A percentile compares a stretch with the other conserved stretches of the same genome.
phyloP scores from a whole-genome alignment of 2,329 filamentous ascomycete species.

The Cladorrhinum sp. region DNA sequence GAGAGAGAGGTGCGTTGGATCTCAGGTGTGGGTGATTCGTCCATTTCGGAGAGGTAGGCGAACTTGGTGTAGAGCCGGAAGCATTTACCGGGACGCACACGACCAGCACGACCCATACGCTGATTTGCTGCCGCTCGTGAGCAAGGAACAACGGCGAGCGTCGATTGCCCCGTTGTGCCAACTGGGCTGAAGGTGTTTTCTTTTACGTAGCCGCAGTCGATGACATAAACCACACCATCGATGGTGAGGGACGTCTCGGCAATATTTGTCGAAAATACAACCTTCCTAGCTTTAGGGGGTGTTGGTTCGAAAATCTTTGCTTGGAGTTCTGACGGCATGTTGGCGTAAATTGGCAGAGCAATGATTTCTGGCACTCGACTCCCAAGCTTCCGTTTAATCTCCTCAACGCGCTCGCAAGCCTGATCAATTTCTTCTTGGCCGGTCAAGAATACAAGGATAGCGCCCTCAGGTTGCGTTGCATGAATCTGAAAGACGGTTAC shows the following conservation, averaged over 20 bases:
- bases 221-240: constrained; percentile 93
- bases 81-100: constrained; percentile 87
- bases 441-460: constrained; percentile 91
- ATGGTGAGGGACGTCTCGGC: constrained; percentile 95
- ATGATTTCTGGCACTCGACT: constrained; percentile 81
- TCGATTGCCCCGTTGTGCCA: constrained; percentile 76
- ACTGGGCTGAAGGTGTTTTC: constrained; percentile 90
- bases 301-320: constrained; percentile 94
- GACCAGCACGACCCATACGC: constrained; percentile 85
- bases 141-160: constrained; percentile 84
- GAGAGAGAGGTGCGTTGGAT: constrained; percentile 90
- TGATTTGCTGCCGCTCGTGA: constrained; percentile 92
- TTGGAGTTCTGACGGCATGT: constrained; percentile 85
- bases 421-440: constrained; percentile 96
- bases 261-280: constrained; percentile 94
- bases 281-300: constrained; percentile 79
- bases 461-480: constrained; percentile 76
- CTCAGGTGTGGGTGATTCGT: constrained; percentile 87
- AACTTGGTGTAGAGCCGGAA: constrained; percentile 93
- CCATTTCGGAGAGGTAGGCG: constrained; percentile 91
- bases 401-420: constrained; percentile 76
- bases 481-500: constrained; percentile 96
- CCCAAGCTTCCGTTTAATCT: constrained; percentile 84
- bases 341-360: constrained; percentile 91
- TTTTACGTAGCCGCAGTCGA: constrained; percentile 93